Evolutionary conservation across 2,329 filamentous ascomycete genomes (phyloP), one percentile per base, ranked within the genome.

Genomic region (Ophiostoma novo-ulmi): DNA sequence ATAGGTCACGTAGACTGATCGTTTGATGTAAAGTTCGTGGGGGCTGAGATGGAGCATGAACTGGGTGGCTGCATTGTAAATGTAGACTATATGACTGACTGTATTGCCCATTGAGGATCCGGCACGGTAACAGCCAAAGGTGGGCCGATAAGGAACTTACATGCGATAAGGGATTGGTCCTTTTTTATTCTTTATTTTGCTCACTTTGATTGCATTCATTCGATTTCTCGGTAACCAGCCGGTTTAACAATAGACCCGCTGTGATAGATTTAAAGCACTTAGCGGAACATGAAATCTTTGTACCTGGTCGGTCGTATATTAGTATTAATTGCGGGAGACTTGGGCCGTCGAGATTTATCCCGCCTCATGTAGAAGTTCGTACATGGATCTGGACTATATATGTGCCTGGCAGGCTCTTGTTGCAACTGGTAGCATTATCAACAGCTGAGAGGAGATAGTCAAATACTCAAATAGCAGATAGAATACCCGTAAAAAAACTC

Each of bases 71-170:
- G 52, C 52, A 58, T n/a, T 58, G 52, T 58, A 17, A 58, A 58
- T 48, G 44, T 48, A 7, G 44, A 48, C 44, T 48, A 20, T 48
- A 20, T 48, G 44, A 14, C 39, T 41, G 13, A 14, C 52, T 55
- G 52, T n/a, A 61, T 58, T 7, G 10, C 7, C 10, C 22, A 31
- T 35, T 63, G 52, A 58, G 52, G 52, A 36, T 63, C 4, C 8
- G 10, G 13, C 36, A 26, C 58, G 13, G 58, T 22, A 63, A 35
- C 3, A 61, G 55, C 14, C 58, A 11, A 63, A 20, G 44, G n/a
- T 44, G 22, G 31, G 17, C 58, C 58, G 67, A 71, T 69, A 71
- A 69, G 70, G 64, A 69, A 68, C 48, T 38, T 66, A 44, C 58
- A 38, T 14, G 22, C 5, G 58, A 64, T 71, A 69, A 58, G 67